Base-by-base conservation (phyloP, 140 eudicot species). In the Erigeron philadelphicus region DNA sequence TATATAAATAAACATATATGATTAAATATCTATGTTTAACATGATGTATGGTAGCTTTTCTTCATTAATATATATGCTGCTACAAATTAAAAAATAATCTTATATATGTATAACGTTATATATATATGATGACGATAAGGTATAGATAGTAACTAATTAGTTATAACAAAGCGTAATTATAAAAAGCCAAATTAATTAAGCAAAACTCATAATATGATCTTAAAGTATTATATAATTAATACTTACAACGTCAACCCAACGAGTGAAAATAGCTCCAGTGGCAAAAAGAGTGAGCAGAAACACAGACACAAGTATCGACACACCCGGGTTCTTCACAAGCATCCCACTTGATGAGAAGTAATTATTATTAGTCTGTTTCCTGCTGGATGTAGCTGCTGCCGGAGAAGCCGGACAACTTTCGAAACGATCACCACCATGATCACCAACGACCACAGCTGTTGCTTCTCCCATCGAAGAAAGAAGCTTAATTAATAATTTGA, bases 221-320 rank as follows among this genome's bases (percentile, higher is more conserved):
- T 25, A 25, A 25, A 31, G 38, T 31, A 31, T 1, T 4, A 21
- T 53, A 57, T n/a, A 13, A 21, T 1, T 0, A 21, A 1, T 21
- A 79, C 84, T 80, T 80, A 75, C 84, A 70, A 80, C 71, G 12
- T 75, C 76, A 60, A 75, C 61, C 80, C 84, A 80, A 80, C 71
- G 80, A 69, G 79, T 80, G 70, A 76, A 80, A 13, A 80, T 5
- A 50, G 76, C 70, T 11, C 77, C 77, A 3, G 77, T 64, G 69
- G 64, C 41, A 6, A 80, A 80, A 50, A 80, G 72, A 45, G 72
- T 64, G 74, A 80, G 23, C 23, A 80, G 50, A 54, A 75, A 75
- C 52, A 80, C 70, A 0, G 62, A 75, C 19, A 64, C 66, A 42
- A 80, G 38, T 12, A 67, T 61, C 6, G 78, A 70, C 47, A 58